Evolutionary conservation across 192 early-diverging fungal genomes (phyloP), one percentile per base, ranked within the genome.

Genomic region (Backusella australiensis): DNA sequence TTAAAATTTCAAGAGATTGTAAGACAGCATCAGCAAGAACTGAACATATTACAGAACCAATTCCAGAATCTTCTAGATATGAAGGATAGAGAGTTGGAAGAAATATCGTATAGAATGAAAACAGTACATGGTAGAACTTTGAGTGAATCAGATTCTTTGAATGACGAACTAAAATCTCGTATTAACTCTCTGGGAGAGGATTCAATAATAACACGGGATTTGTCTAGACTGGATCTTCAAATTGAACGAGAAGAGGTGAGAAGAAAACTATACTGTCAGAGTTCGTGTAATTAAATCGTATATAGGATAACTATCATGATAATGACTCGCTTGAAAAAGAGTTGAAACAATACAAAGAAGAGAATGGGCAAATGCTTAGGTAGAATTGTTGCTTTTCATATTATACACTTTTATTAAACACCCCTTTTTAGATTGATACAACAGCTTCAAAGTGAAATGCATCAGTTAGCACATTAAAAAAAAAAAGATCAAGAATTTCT

Each of bases 21-120:
- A 41, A 12, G 34, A 52, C 76, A 77, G 32, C 76, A 77, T 41
- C 76, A 77, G 26, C 72, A 77, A 44, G 56, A 63, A 29, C 42
- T 77, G n/a, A 69, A 77, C 15, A 71, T 77, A 35, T 71, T 77
- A 42, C 76, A 77, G 34, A 69, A 75, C 15, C 73, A 82, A 72
- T 79, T 80, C 17, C 74, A 79, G 21, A 41, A 73, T 34, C 26
- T 80, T 1, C 21, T 80, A 2, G 74, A 76, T 32, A 71, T 52
- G 6, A 82, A 82, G 41, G 78, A 82, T 14, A 69, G 26, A 63
- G 56, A 63, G 26, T 29, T 63, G 21, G 56, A 63, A 14, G 56
- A 63, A 29, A 4, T 63, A 29, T 63, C 56, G 11, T 63, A 75
- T 35, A 63, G 67, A 19, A 53, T 76, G 23, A 76, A 75, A 67